Evolutionary conservation across 2,329 filamentous ascomycete species (phyloP).

Genomic region (Ceratocystis ficicola): DNA sequence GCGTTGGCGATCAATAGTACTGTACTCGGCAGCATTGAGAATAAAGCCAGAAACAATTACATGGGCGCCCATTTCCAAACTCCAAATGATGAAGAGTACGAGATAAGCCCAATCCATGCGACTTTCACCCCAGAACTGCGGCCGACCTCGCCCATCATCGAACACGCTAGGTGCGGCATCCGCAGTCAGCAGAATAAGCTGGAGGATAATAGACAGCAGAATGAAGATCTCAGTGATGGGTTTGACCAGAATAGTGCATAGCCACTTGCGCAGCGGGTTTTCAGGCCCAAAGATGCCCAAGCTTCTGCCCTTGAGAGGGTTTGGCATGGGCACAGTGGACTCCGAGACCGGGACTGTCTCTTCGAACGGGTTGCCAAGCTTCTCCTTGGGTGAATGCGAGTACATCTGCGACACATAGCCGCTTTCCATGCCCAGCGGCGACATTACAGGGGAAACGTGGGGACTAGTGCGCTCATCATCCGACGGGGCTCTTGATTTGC

Average conservation of each 20-base stretch:
- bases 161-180: constrained; percentile 66
- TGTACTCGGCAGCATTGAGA: constrained; percentile 82
- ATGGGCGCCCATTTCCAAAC: constrained; percentile 67
- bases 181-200: constrained; percentile 76
- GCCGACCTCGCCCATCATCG: constrained; percentile 46
- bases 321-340: constrained; percentile 31
- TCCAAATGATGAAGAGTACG: constrained; percentile 77
- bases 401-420: constrained; percentile 40
- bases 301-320: constrained; percentile 76
- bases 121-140: constrained; percentile 51
- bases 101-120: constrained; percentile 71
- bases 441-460: constrained; percentile 23
- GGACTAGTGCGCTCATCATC: constrained; percentile 38
- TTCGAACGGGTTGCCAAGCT: constrained; percentile 21
- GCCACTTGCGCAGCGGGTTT: constrained; percentile 56
- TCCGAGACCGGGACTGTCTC: constrained; percentile 24
- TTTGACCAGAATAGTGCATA: constrained; percentile 78
- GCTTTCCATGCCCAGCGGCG: constrained; percentile 34
- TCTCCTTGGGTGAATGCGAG: constrained; percentile 17
- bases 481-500: constrained; percentile 45
- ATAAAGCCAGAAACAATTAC: constrained; percentile 90
- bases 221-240: constrained; percentile 79
- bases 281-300: constrained; percentile 73
- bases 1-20: constrained; percentile 68
- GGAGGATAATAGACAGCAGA: constrained; percentile 72